Percentiles rank a stretch among this genome's conserved stretches.
Conservation (phyloP, 306 rosid species). For the Prunus mongolica region DNA sequence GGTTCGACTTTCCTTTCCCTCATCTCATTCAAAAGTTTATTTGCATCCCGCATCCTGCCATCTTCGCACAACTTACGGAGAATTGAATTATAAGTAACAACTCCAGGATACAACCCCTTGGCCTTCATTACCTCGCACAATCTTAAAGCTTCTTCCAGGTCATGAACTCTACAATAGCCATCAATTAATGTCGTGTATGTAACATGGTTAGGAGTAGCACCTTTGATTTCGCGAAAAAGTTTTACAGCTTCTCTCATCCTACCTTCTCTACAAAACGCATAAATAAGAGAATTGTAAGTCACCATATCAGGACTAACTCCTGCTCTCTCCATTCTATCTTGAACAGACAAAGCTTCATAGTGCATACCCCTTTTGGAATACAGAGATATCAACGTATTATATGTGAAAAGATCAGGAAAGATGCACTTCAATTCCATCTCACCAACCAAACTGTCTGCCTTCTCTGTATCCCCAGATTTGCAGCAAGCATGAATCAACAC, state of each 20-base stretch:
- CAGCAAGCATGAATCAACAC: conserved; percentile 84
- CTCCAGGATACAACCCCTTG: conserved; percentile 69
- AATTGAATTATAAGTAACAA: conserved; percentile 75
- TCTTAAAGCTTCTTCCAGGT: conserved; percentile 67
- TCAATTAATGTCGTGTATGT: conserved; percentile 82
- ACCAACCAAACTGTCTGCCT: conserved; percentile 50
- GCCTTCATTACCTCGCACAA: conserved; percentile 61
- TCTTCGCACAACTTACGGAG: conserved; percentile 69
- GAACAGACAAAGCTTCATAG: conserved; percentile 72
- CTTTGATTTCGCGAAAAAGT: conserved; percentile 65
- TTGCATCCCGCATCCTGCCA: conserved; percentile 79
- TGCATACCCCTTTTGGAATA: conserved; percentile 72
- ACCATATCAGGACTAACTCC: conserved; percentile 74
- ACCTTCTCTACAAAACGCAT: conserved; percentile 79
- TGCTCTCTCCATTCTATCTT: conserved; percentile 69
- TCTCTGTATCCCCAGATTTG: conserved; percentile 67
- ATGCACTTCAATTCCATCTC: conserved; percentile 71
- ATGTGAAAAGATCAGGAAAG: conserved; percentile 74
- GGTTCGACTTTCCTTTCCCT: conserved; percentile 66
- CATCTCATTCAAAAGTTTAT: conserved; percentile 79
- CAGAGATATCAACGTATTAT: conserved; percentile 76
- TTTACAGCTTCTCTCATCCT: conserved; percentile 80
- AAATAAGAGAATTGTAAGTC: conserved; percentile 72
- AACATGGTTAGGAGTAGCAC: conserved; percentile 57
- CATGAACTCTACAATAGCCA: conserved; percentile 68